Evolutionary conservation across 192 early-diverging fungal species (phyloP).

Genomic region (Backusella macrospora): DNA sequence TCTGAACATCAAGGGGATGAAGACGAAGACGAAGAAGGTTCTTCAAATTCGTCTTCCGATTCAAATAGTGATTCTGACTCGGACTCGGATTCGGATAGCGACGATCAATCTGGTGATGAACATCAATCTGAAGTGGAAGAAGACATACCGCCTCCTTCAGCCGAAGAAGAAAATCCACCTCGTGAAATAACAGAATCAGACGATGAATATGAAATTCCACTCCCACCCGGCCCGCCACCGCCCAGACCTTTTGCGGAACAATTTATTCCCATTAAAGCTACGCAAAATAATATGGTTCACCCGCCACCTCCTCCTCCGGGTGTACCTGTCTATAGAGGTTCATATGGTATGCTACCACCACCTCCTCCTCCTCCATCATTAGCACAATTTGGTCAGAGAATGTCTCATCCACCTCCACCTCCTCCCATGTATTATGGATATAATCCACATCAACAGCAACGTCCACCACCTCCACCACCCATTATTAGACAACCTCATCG

Average conservation of each 20-base stretch:
- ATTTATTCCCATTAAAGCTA: constrained; percentile 13
- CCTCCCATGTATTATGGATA: neutral
- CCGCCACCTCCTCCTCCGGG: constrained; percentile 26
- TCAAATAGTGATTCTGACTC: constrained; percentile 17
- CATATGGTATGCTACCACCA: neutral
- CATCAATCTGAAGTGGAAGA: constrained; percentile 3
- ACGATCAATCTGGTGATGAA: neutral
- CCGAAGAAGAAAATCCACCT: constrained; percentile 12
- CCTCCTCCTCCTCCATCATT: constrained; percentile 24
- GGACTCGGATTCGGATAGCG: constrained; percentile 18
- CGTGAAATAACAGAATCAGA: constrained; percentile 21
- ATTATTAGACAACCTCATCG: constrained; percentile 7
- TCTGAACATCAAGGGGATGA: constrained; percentile 6
- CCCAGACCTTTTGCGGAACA: constrained; percentile 41
- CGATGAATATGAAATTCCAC: constrained; percentile 39
- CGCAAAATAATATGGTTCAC: constrained; percentile 11
- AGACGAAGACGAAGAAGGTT: constrained; percentile 2
- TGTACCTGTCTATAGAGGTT: constrained; percentile 5
- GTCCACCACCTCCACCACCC: constrained; percentile 29
- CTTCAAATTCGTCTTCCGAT: constrained; percentile 2
- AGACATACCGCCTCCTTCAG: constrained; percentile 4
- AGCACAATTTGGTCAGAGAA: constrained; percentile 21
- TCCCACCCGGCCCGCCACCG: constrained; percentile 46
- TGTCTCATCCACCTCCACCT: constrained; percentile 33
- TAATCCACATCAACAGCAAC: neutral